These are phyloP conservation scores for Nakazawaea molendinolei DNA, from an alignment of 805 yeast species.

Conservation along the genomic window DNA sequence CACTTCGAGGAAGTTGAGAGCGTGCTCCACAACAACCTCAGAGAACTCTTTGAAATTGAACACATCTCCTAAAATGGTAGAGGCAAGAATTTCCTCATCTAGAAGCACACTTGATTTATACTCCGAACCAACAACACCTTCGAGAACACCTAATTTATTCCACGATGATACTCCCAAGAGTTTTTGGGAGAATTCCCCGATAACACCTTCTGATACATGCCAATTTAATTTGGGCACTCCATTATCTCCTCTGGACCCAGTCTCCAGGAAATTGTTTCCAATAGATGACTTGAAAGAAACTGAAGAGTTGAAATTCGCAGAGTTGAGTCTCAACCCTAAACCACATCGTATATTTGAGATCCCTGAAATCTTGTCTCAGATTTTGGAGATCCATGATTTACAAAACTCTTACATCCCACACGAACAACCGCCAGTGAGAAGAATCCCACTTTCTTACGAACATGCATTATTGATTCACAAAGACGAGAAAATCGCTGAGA, in stretches of 20 bases:
- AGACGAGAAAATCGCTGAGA: slow-evolving; percentile 38
- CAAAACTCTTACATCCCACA: slow-evolving; percentile 43
- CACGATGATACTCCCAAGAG: slow-evolving; percentile 7
- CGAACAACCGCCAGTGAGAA: slow-evolving; percentile 52
- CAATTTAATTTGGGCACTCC: neutral
- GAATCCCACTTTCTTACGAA: slow-evolving; percentile 61
- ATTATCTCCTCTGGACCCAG: neutral
- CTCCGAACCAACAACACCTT: neutral
- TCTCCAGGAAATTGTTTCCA: slow-evolving; percentile 5
- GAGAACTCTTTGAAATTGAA: too few relatives aligned
- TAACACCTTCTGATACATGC: slow-evolving; percentile 30
- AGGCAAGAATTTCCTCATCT: too few relatives aligned
- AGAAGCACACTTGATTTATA: too few relatives aligned
- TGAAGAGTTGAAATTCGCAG: slow-evolving; percentile 4
- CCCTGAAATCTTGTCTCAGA: slow-evolving; percentile 68
- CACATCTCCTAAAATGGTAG: too few relatives aligned
- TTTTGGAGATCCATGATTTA: slow-evolving; percentile 49
- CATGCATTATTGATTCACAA: slow-evolving; percentile 68
- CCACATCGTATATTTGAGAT: slow-evolving; percentile 50
- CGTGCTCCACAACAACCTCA: too few relatives aligned
- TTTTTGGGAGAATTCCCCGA: slow-evolving; percentile 20
- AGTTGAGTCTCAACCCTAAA: neutral
- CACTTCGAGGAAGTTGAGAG: slow-evolving; percentile 8
- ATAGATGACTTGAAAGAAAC: neutral
- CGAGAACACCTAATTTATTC: slow-evolving; percentile 5